phyloP scores from a whole-genome alignment of 83 land plant species.

The Isoetes engelmannii region DNA sequence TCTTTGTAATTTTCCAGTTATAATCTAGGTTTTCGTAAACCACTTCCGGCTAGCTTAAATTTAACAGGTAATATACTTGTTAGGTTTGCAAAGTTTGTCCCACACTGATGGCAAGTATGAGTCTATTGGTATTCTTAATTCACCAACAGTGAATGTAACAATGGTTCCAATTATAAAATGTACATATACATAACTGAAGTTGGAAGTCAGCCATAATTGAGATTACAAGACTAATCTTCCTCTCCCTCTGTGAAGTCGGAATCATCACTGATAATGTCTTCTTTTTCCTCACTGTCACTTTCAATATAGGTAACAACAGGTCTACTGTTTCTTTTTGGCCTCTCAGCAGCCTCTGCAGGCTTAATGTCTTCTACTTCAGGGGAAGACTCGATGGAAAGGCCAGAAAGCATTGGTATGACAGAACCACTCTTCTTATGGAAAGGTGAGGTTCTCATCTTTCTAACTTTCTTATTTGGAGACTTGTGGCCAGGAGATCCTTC shows the following conservation, averaged over 20 bases:
- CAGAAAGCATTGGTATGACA: conserved; percentile 29
- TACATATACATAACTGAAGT: too few relatives aligned
- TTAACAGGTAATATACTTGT: too few relatives aligned
- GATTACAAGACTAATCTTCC: background rate
- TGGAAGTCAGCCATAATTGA: too few relatives aligned
- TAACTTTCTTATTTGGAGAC: conserved; percentile 81
- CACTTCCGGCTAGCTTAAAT: too few relatives aligned
- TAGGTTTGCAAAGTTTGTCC: too few relatives aligned
- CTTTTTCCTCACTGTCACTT: conserved; percentile 48
- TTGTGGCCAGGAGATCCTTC: conserved; percentile 18
- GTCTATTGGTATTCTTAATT: too few relatives aligned
- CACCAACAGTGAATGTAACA: too few relatives aligned
- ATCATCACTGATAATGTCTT: conserved; percentile 7
- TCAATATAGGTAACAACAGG: conserved; percentile 38
- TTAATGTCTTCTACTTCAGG: conserved; percentile 18
- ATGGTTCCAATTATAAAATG: too few relatives aligned
- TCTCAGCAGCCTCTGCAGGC: conserved; percentile 21
- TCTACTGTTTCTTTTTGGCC: conserved; percentile 49
- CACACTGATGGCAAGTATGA: too few relatives aligned
- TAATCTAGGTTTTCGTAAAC: too few relatives aligned
- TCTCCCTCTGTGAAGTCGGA: conserved; percentile 12
- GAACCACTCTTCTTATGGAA: conserved; percentile 90
- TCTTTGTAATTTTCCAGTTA: too few relatives aligned
- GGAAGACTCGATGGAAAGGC: conserved; percentile 7
- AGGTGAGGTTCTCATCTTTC: conserved; percentile 82